A percentile compares a stretch with the other conserved stretches of the same genome.
phyloP scores from a whole-genome alignment of 805 yeast genomes.

The Zygoascus biomembranicola region DNA sequence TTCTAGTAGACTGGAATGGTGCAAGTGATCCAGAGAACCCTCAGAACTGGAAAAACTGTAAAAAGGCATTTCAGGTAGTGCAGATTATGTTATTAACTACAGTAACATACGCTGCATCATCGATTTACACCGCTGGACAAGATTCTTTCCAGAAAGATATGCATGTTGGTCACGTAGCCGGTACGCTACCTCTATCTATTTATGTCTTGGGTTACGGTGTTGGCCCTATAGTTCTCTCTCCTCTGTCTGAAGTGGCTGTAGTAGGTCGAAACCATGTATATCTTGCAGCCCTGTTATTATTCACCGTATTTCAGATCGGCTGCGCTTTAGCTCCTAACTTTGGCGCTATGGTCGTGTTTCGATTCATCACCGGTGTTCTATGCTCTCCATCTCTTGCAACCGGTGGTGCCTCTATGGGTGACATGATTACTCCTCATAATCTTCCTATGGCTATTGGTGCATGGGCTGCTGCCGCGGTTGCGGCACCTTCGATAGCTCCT shows the following conservation, averaged over 20 bases:
- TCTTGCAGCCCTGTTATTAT: constrained; percentile 38
- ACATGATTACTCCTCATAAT: constrained; percentile 32
- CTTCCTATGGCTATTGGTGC: constrained; percentile 40
- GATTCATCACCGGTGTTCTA: constrained; percentile 49
- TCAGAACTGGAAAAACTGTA: constrained; percentile 41
- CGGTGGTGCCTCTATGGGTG: constrained; percentile 52
- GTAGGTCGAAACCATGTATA: constrained; percentile 42
- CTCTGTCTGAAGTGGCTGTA: constrained; percentile 42
- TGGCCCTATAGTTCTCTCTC: constrained; percentile 61
- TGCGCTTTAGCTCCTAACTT: constrained; percentile 44
- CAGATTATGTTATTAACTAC: constrained; percentile 40
- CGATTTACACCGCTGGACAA: constrained; percentile 51
- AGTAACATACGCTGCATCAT: constrained; percentile 53
- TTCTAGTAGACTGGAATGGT: constrained; percentile 27
- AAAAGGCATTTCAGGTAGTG: constrained; percentile 32
- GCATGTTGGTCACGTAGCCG: constrained; percentile 39
- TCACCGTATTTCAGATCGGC: constrained; percentile 47
- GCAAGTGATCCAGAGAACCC: constrained; percentile 36
- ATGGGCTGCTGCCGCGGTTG: constrained; percentile 48
- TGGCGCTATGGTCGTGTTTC: constrained; percentile 41
- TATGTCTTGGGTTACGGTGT: constrained; percentile 58
- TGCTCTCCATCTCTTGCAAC: constrained; percentile 50
- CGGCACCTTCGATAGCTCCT: constrained; percentile 52
- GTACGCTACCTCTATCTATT: constrained; percentile 47
- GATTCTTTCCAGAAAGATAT: constrained; percentile 32